Percentiles rank a stretch among this genome's conserved stretches.
phyloP scores from a whole-genome alignment of 108 stramenopile species.

The Halocafeteria seosinensis region DNA sequence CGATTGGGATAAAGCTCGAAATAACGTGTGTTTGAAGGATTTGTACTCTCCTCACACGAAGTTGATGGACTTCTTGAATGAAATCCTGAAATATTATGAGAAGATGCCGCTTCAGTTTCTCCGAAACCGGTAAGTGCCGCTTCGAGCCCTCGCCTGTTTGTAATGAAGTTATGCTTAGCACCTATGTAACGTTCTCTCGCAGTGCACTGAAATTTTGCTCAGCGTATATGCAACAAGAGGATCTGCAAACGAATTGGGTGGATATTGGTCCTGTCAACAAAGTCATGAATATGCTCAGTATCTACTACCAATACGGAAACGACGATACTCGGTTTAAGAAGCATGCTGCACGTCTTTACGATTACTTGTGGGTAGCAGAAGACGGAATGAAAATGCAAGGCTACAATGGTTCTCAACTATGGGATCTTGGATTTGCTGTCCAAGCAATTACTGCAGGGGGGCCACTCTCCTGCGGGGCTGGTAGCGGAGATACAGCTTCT shows the following conservation, averaged over 20 bases:
- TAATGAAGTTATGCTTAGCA: no score
- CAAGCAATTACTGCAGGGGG: constrained; percentile 69
- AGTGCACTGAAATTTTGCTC: constrained; percentile 53
- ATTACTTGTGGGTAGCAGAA: constrained; percentile 95
- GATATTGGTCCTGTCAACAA: constrained; percentile 97
- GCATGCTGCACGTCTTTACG: constrained; percentile 67
- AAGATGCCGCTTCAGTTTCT: constrained; percentile 35
- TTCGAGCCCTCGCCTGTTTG: no score
- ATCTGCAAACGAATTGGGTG: constrained; percentile 82
- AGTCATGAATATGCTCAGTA: constrained; percentile 71
- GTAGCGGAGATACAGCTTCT: no score
- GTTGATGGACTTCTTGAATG: constrained; percentile 63
- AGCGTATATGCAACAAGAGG: constrained; percentile 51
- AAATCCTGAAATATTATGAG: constrained; percentile 62
- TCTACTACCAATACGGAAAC: neutral
- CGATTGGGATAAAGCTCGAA: constrained; percentile 60
- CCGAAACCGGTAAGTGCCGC: no score
- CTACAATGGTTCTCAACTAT: constrained; percentile 89
- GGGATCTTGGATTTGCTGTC: constrained; percentile 89
- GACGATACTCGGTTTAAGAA: constrained; percentile 35
- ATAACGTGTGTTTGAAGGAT: constrained; percentile 59
- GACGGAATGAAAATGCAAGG: constrained; percentile 99
- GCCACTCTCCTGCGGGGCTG: constrained; percentile 19
- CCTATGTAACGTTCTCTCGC: no score
- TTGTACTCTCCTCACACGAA: constrained; percentile 72